Evolutionary conservation across 805 yeast species (phyloP).

Genomic region (Candida maltosa): DNA sequence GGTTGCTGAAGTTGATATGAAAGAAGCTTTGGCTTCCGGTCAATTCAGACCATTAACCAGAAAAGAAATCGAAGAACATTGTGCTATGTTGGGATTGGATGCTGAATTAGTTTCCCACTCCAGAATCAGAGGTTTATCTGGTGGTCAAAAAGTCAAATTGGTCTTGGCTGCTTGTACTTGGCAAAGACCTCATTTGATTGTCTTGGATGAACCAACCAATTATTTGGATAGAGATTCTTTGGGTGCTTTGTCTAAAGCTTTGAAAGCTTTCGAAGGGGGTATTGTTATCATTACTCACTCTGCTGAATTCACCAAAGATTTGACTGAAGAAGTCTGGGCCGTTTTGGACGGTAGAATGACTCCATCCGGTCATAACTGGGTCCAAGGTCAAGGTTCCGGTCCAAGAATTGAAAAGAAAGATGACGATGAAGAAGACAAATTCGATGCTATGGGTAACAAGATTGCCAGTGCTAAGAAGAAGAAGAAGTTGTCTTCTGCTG

Average conservation of each 20-base stretch:
- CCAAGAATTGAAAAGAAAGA: constrained; percentile 98
- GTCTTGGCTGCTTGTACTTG: constrained; percentile 99
- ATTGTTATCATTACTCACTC: constrained; percentile 98
- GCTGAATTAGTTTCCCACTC: constrained; percentile 99
- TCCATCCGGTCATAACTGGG: constrained; percentile 99
- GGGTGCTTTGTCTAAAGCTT: constrained; percentile 96
- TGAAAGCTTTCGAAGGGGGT: constrained; percentile 97
- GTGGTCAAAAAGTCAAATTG: constrained; percentile 97
- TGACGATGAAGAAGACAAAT: constrained; percentile 95
- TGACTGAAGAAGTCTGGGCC: constrained; percentile 98
- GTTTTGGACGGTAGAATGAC: constrained; percentile 96
- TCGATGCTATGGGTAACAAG: constrained; percentile 99
- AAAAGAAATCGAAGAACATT: constrained; percentile 90
- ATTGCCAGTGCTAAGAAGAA: constrained; percentile 93
- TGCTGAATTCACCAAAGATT: constrained; percentile 93
- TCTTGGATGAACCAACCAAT: constrained; percentile 96
- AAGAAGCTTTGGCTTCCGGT: constrained; percentile 48
- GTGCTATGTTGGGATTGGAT: constrained; percentile 95
- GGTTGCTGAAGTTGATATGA: constrained; percentile 44
- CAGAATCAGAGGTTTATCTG: constrained; percentile 92
- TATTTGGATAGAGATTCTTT: constrained; percentile 96
- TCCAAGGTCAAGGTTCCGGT: constrained; percentile 99
- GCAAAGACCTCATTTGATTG: constrained; percentile 97
- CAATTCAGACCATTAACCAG: constrained; percentile 63
- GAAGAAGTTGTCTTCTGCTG: constrained; percentile 97